Conservation (phyloP, 2,329 filamentous ascomycete species). For the Venturia asperata region DNA sequence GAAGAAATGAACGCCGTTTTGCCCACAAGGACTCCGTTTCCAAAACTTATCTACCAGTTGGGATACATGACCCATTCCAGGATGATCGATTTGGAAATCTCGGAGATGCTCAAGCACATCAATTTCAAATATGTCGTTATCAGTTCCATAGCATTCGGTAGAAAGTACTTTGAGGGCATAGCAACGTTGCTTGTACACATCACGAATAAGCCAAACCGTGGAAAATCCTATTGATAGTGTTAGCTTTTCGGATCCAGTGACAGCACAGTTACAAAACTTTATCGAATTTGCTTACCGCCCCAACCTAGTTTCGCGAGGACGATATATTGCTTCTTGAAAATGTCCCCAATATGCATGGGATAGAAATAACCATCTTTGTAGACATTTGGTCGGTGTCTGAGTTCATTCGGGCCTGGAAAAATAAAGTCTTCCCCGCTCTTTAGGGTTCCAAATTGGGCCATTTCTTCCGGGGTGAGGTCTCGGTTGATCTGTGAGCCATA, state of each 20-base stretch:
- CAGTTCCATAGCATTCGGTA: neutral
- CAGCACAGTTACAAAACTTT: too few species aligned
- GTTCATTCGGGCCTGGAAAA: too few species aligned
- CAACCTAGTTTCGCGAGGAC: constrained; percentile 20
- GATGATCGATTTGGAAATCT: constrained; percentile 20
- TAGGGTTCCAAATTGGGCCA: too few species aligned
- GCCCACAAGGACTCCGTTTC: constrained; percentile 17
- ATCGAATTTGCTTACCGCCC: neutral
- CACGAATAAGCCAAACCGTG: constrained; percentile 3
- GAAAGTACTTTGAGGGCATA: neutral
- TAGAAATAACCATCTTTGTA: constrained; percentile 27
- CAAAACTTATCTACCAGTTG: constrained; percentile 20
- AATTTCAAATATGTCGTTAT: neutral
- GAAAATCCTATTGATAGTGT: neutral
- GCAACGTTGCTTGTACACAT: constrained; percentile 24
- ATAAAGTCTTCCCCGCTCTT: too few species aligned
- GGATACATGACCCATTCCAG: constrained; percentile 22
- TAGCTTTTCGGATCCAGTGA: too few species aligned
- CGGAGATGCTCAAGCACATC: neutral
- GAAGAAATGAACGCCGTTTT: constrained; percentile 23
- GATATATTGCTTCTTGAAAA: constrained; percentile 34
- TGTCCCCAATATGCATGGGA: constrained; percentile 34
- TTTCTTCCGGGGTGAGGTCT: too few species aligned
- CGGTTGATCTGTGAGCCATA: too few species aligned
- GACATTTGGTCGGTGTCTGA: too few species aligned